These are phyloP conservation scores for Eucalyptus paniculata DNA, from an alignment of 345 rosid genomes.

Conservation along the genomic window DNA sequence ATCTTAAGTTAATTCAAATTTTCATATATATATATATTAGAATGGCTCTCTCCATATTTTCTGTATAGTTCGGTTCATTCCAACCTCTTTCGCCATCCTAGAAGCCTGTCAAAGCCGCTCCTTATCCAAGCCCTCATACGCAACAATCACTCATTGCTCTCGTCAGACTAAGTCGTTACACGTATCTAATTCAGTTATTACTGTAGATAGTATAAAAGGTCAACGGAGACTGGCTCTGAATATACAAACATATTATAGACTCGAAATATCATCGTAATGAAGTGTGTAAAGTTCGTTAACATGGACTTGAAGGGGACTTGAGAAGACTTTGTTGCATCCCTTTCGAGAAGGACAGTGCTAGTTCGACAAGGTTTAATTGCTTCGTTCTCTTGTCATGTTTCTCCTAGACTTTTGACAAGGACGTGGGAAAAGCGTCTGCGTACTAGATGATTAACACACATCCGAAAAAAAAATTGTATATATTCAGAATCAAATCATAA, in stretches of 20 bases:
- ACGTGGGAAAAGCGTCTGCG: background rate
- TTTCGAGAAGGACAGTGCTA: background rate
- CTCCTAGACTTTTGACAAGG: background rate
- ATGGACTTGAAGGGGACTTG: background rate
- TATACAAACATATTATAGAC: background rate
- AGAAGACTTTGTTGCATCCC: background rate
- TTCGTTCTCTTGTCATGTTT: background rate
- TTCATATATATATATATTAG: too few relatives aligned
- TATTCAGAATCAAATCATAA: background rate
- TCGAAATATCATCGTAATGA: background rate
- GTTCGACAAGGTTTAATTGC: background rate
- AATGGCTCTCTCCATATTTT: too few relatives aligned
- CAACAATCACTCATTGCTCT: too few relatives aligned
- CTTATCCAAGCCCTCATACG: too few relatives aligned
- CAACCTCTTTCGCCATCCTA: too few relatives aligned
- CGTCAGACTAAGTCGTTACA: fast-evolving
- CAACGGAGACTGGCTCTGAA: background rate
- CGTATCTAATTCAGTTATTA: background rate
- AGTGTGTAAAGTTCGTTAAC: background rate
- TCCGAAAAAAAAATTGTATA: background rate
- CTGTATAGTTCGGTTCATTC: too few relatives aligned
- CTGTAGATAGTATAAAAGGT: background rate
- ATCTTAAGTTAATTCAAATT: too few relatives aligned
- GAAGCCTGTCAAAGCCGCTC: fast-evolving
- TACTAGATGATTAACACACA: background rate